phyloP scores from a whole-genome alignment of 306 rosid species.

The Herpetospermum pedunculosum region DNA sequence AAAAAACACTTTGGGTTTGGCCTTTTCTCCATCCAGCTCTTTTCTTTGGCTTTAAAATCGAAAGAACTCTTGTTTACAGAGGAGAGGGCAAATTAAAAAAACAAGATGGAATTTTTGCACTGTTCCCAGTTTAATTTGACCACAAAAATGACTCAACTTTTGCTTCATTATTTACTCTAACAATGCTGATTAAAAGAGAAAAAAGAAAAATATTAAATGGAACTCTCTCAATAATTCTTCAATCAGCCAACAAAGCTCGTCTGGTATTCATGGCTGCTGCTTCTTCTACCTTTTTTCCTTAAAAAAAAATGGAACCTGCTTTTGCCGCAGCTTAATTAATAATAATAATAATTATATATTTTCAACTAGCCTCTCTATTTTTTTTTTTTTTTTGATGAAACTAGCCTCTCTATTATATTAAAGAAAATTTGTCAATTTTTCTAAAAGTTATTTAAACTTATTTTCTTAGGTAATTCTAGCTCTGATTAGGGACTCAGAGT shows the following conservation, averaged over 20 bases:
- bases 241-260: background rate
- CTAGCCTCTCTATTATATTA: background rate
- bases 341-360: no score
- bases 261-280: background rate
- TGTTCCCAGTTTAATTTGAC: slow-evolving; percentile 12
- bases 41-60: slow-evolving; percentile 32
- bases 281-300: background rate
- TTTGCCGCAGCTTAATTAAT: background rate
- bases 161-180: background rate
- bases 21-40: slow-evolving; percentile 37
- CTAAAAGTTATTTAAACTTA: background rate
- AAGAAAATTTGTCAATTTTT: background rate
- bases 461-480: background rate
- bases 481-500: no score
- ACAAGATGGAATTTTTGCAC: slow-evolving; percentile 11
- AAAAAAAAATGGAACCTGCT: background rate
- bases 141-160: background rate
- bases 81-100: background rate
- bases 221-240: background rate
- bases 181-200: background rate
- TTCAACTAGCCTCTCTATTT: no score
- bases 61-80: slow-evolving; percentile 25
- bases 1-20: slow-evolving; percentile 27
- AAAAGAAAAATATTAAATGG: background rate
- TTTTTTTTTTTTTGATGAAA: background rate